Conservation (phyloP, 2,329 filamentous ascomycete species). For the Pyrenophora seminiperda region DNA sequence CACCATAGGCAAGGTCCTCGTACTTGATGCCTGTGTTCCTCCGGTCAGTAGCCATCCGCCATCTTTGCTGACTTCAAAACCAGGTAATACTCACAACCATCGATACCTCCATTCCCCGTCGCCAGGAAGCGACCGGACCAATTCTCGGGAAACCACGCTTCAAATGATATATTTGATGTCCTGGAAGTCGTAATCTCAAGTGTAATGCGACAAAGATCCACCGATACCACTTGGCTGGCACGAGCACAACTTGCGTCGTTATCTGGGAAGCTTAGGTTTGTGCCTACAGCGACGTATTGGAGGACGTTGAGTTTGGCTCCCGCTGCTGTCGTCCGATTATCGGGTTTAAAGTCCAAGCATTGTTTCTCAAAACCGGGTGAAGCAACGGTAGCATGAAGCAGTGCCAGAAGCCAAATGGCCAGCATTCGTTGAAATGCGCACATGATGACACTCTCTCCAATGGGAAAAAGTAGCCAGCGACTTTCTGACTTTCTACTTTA, state of each 20-base stretch:
- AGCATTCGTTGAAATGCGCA: not conserved
- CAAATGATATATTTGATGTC: conserved; percentile 49
- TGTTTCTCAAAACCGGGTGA: conserved; percentile 16
- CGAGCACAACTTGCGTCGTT: conserved; percentile 46
- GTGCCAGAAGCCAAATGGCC: conserved; percentile 1
- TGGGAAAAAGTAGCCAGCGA: too few species aligned
- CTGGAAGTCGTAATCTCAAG: conserved; percentile 51
- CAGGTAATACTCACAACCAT: conserved; percentile 45
- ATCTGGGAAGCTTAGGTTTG: conserved; percentile 48
- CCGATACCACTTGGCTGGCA: conserved; percentile 43
- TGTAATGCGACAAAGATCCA: conserved; percentile 51
- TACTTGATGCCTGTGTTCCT: conserved; percentile 49
- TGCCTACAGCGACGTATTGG: conserved; percentile 45
- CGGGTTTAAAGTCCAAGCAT: conserved; percentile 30
- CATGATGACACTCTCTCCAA: too few species aligned
- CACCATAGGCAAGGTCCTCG: conserved; percentile 48
- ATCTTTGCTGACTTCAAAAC: not conserved
- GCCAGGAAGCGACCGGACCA: conserved; percentile 50
- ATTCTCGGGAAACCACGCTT: conserved; percentile 45
- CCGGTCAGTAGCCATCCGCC: not conserved
- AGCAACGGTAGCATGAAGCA: not conserved
- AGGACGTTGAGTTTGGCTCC: conserved; percentile 28
- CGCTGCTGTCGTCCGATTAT: conserved; percentile 15
- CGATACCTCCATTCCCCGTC: conserved; percentile 51
- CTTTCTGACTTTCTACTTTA: too few species aligned